Conservation (phyloP, 192 early-diverging fungal genomes). For the Mortierella hygrophila region DNA sequence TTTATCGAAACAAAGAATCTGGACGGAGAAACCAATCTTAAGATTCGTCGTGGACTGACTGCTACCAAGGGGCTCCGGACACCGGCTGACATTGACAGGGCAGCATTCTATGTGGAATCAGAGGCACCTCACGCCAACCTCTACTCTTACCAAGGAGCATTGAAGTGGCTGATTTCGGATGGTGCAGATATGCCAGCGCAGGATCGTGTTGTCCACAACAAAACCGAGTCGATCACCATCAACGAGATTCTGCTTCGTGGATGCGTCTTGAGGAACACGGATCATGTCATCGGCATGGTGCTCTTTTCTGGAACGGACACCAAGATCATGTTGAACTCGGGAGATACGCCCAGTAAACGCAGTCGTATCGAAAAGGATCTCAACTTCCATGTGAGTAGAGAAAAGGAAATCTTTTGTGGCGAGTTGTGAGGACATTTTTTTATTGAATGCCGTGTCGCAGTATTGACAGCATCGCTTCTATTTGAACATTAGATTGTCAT, state of each 20-base stretch:
- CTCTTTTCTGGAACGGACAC: slow-evolving; percentile 95
- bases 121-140: slow-evolving; percentile 92
- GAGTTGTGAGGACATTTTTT: neutral
- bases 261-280: slow-evolving; percentile 93
- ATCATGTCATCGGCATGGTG: slow-evolving; percentile 88
- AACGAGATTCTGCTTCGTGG: slow-evolving; percentile 91
- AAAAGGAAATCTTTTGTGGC: neutral
- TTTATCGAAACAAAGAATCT: slow-evolving; percentile 99
- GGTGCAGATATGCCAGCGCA: slow-evolving; percentile 57
- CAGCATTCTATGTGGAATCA: slow-evolving; percentile 79
- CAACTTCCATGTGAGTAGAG: slow-evolving; percentile 81
- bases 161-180: slow-evolving; percentile 61
- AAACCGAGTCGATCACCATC: slow-evolving; percentile 75
- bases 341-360: slow-evolving; percentile 92
- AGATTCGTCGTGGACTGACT: slow-evolving; percentile 79
- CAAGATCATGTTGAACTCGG: slow-evolving; percentile 96
- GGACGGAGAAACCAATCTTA: slow-evolving; percentile 98
- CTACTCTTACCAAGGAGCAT: slow-evolving; percentile 87
- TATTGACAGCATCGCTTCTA: neutral
- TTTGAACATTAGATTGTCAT: slow-evolving; percentile 68
- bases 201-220: slow-evolving; percentile 61
- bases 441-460: neutral
- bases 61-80: slow-evolving; percentile 71
- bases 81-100: slow-evolving; percentile 69
- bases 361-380: slow-evolving; percentile 92